Evolutionary conservation across 1,284 basidiomycete genomes (phyloP).

Genomic region (Leucoagaricus sp.): DNA sequence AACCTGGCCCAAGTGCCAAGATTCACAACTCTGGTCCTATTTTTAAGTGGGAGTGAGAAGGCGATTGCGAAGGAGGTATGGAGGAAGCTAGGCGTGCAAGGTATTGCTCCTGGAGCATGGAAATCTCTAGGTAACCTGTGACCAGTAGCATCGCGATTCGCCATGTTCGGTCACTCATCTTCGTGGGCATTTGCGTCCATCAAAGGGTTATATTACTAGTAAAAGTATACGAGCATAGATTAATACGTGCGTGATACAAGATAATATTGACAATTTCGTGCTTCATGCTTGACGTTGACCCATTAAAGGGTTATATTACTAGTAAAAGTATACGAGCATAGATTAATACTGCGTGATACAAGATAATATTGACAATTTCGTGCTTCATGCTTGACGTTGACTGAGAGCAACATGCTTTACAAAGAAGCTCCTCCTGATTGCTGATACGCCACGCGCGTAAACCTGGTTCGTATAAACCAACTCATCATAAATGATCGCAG

Average conservation of each 20-base stretch:
- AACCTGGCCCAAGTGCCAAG: conserved; percentile 54
- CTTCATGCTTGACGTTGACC: too few species aligned
- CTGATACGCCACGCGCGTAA: conserved; percentile 86
- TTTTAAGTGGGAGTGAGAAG: conserved; percentile 59
- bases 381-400: conserved; percentile 26
- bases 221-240: neutral
- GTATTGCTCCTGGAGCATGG: conserved; percentile 22
- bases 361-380: neutral
- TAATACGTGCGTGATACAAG: neutral
- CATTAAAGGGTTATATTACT: too few species aligned
- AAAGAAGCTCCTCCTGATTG: conserved; percentile 60
- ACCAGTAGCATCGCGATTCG: too few species aligned
- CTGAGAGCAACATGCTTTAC: conserved; percentile 27
- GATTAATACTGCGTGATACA: neutral
- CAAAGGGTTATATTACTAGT: too few species aligned
- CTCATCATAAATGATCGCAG: conserved; percentile 89
- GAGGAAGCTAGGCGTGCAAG: conserved; percentile 30
- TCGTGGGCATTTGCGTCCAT: too few species aligned
- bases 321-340: neutral
- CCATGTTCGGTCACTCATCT: too few species aligned
- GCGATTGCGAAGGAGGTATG: conserved; percentile 39
- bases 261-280: too few species aligned
- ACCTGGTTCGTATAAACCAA: conserved; percentile 85
- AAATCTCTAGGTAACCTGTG: conserved; percentile 15
- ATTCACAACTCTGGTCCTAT: conserved; percentile 62